phyloP scores from a whole-genome alignment of 148 eudicot species.

The Chenopodium album region DNA sequence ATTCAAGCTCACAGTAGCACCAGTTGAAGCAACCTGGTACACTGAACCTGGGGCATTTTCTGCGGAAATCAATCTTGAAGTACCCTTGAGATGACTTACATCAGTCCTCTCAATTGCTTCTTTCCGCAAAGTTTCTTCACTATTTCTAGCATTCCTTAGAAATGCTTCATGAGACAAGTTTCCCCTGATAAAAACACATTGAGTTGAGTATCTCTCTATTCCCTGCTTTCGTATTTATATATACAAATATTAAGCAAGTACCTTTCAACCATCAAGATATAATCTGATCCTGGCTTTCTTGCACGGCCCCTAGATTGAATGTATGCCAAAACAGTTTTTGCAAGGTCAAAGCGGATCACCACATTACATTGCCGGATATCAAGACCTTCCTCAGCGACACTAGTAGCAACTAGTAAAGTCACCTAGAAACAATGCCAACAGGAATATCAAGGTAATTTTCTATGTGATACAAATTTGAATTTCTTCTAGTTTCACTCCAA shows the following conservation, averaged over 20 bases:
- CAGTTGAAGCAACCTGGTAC: slow-evolving; percentile 92
- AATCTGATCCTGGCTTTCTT: slow-evolving; percentile 98
- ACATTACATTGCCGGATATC: slow-evolving; percentile 99
- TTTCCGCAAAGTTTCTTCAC: slow-evolving; percentile 92
- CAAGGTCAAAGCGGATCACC: slow-evolving; percentile 97
- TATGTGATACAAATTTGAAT: not conserved
- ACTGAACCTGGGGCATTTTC: slow-evolving; percentile 58
- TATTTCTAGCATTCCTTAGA: slow-evolving; percentile 89
- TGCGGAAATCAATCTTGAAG: slow-evolving; percentile 54
- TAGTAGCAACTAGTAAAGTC: slow-evolving; percentile 94
- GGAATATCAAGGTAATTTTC: slow-evolving; percentile 3
- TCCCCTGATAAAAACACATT: slow-evolving; percentile 40
- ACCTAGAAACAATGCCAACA: slow-evolving; percentile 46
- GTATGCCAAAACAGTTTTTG: slow-evolving; percentile 98
- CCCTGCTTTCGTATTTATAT: not conserved
- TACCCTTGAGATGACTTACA: slow-evolving; percentile 80
- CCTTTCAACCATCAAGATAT: slow-evolving; percentile 99
- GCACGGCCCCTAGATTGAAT: slow-evolving; percentile 99
- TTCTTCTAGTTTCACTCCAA: slow-evolving; percentile 1
- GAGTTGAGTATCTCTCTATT: slow-evolving; percentile 3
- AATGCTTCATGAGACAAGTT: slow-evolving; percentile 88
- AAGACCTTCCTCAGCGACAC: slow-evolving; percentile 99
- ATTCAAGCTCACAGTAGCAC: slow-evolving; percentile 97
- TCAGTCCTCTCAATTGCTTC: slow-evolving; percentile 98
- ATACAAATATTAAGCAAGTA: slow-evolving; percentile 21